Evolutionary conservation across 2,329 filamentous ascomycete species (phyloP), one percentile per base, ranked within the genome.

Genomic region (Cladosporium sp.): DNA sequence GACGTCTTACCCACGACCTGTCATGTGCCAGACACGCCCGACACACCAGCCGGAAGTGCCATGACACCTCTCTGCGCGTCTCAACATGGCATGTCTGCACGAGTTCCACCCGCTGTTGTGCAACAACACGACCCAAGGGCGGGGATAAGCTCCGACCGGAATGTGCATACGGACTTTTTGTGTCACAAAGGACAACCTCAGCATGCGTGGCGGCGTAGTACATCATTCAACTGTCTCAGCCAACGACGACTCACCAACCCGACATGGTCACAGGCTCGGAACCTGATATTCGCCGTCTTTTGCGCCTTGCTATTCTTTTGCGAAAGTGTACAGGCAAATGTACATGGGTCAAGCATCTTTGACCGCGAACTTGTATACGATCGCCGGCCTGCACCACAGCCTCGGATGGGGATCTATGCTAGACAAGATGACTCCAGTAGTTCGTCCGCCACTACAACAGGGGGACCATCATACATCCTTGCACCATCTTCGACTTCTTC

Each of bases 311-410:
- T 73, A 50, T 65, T 71, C 40, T 66, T 72, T 33, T 69, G 65
- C 66, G 67, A 63, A 66, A 66, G 64, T 35, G 69, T 68, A 50
- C 53, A 65, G 62, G 72, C 72, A 18, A 60, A 67, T 33, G 50
- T 68, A 33, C 66, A 69, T 59, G 66, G 63, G 33, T 67, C 67
- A 26, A 65, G 65, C 52, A 62, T 68, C 3, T 49, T 67, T 29
- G 66, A 67, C 5, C 55, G 58, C 23, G 70, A 71, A 63, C 68
- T 74, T 21, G 62, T 74, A 37, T 73, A 72, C 67, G 74, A 76
- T 66, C 65, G 67, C 57, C 70, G 72, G 37, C 67, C 69, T 59
- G 70, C 72, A 21, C 72, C 72, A 53, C 63, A 67, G 33, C 65
- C 66, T 61, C 70, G 67, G 23, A 70, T 71, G 70, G 67, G 61